These are phyloP conservation scores for Prinsepia uniflora DNA, from an alignment of 306 rosid species.

Conservation along the genomic window DNA sequence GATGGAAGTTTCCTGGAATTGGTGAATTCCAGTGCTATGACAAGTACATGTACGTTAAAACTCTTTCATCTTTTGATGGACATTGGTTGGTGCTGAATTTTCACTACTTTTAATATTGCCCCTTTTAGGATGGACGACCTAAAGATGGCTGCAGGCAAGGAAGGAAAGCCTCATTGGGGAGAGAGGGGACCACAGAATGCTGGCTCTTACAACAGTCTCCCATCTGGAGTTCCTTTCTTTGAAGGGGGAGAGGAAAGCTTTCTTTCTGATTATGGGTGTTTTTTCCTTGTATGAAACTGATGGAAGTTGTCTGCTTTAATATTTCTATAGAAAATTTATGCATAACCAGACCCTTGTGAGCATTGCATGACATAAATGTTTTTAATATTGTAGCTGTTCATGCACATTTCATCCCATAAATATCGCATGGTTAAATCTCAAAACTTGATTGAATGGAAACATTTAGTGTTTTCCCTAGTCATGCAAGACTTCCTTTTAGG, in stretches of 20 bases:
- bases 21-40: slow-evolving; percentile 45
- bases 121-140: slow-evolving; percentile 37
- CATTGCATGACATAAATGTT: not conserved
- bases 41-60: slow-evolving; percentile 36
- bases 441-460: not conserved
- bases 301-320: not conserved
- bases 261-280: slow-evolving; percentile 41
- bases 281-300: slow-evolving; percentile 39
- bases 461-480: not conserved
- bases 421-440: not conserved
- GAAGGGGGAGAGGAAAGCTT: slow-evolving; percentile 38
- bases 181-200: slow-evolving; percentile 35
- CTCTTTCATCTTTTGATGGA: not conserved
- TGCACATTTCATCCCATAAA: not conserved
- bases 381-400: not conserved
- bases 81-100: not conserved
- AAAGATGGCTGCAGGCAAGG: slow-evolving; percentile 25
- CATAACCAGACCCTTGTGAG: not conserved
- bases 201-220: slow-evolving; percentile 32
- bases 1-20: slow-evolving; percentile 38
- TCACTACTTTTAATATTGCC: slow-evolving; percentile 6
- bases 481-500: not conserved
- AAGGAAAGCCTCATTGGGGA: slow-evolving; percentile 45
- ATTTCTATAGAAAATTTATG: not conserved
- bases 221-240: slow-evolving; percentile 35